A percentile compares a stretch with the other conserved stretches of the same genome.
Evolutionary conservation across 2,329 filamentous ascomycete genomes (phyloP).

Genomic region (Penicillium sp.): DNA sequence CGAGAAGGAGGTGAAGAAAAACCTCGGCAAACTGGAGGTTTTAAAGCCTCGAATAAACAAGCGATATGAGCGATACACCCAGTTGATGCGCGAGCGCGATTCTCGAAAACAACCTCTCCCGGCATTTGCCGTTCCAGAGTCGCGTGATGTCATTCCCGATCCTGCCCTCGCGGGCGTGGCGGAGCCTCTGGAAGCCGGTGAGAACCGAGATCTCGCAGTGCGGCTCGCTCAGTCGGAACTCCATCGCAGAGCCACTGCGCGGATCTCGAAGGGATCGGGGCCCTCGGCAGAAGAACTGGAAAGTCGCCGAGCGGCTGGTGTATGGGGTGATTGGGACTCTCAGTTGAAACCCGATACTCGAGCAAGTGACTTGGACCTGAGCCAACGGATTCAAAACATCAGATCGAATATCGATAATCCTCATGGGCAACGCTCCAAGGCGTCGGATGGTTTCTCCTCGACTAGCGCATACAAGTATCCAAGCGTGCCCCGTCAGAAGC

Average conservation of each 20-base stretch:
- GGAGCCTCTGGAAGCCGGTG: constrained; percentile 67
- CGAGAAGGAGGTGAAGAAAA: constrained; percentile 63
- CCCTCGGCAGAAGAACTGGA: constrained; percentile 59
- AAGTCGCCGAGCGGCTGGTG: constrained; percentile 54
- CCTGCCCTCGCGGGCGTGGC: constrained; percentile 61
- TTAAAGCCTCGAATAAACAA: constrained; percentile 77
- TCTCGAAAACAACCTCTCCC: constrained; percentile 38
- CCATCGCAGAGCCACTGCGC: constrained; percentile 63
- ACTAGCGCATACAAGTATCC: constrained; percentile 46
- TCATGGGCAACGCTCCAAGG: constrained; percentile 8
- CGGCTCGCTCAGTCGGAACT: constrained; percentile 74
- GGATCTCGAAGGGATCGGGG: constrained; percentile 55
- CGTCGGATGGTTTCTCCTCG: constrained; percentile 14
- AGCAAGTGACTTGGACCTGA: constrained; percentile 49
- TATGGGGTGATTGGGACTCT: constrained; percentile 57
- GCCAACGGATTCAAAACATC: constrained; percentile 55
- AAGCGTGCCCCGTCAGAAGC: constrained; percentile 41
- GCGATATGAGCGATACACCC: constrained; percentile 68
- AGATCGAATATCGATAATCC: constrained; percentile 41
- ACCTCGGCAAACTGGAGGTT: constrained; percentile 71
- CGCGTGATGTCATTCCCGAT: constrained; percentile 45
- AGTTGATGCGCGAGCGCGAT: constrained; percentile 51
- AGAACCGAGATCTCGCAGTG: constrained; percentile 75
- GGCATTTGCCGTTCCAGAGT: constrained; percentile 11
- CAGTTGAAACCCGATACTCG: constrained; percentile 38